phyloP scores from a whole-genome alignment of 148 eudicot genomes.

The Heliamphora exappendiculata region DNA sequence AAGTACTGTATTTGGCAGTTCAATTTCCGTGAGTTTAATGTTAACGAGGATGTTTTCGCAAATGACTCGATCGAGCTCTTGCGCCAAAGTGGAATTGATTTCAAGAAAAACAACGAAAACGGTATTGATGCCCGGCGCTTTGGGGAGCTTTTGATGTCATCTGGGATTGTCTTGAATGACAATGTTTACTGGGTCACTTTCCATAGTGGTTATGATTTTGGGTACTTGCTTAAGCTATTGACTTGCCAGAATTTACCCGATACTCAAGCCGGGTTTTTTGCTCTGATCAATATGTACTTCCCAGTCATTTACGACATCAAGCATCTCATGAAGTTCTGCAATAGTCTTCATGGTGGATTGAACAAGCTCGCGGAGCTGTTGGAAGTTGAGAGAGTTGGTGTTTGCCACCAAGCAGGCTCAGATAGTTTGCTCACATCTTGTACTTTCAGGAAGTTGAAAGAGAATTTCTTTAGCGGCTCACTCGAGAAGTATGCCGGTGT shows the following conservation, averaged over 20 bases:
- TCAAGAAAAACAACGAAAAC: conserved; percentile 27
- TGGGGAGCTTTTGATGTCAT: conserved; percentile 50
- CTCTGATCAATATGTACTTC: conserved; percentile 30
- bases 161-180: conserved; percentile 42
- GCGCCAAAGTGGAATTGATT: conserved; percentile 41
- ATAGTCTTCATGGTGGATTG: conserved; percentile 42
- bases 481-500: conserved; percentile 44
- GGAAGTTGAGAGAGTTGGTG: conserved; percentile 46
- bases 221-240: conserved; percentile 47
- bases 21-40: conserved; percentile 40
- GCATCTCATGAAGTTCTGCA: conserved; percentile 44
- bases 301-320: conserved; percentile 40
- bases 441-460: conserved; percentile 44
- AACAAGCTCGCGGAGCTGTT: conserved; percentile 45
- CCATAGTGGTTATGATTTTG: conserved; percentile 50
- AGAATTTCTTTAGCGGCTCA: conserved; percentile 39
- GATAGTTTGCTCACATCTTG: conserved; percentile 48
- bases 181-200: conserved; percentile 44
- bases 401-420: conserved; percentile 51
- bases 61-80: conserved; percentile 39
- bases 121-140: conserved; percentile 35
- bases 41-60: conserved; percentile 34
- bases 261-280: conserved; percentile 34
- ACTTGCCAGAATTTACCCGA: conserved; percentile 37
- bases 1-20: conserved; percentile 43